Evolutionary conservation across 2,329 filamentous ascomycete genomes (phyloP).

Genomic region (Cladophialophora yegresii): DNA sequence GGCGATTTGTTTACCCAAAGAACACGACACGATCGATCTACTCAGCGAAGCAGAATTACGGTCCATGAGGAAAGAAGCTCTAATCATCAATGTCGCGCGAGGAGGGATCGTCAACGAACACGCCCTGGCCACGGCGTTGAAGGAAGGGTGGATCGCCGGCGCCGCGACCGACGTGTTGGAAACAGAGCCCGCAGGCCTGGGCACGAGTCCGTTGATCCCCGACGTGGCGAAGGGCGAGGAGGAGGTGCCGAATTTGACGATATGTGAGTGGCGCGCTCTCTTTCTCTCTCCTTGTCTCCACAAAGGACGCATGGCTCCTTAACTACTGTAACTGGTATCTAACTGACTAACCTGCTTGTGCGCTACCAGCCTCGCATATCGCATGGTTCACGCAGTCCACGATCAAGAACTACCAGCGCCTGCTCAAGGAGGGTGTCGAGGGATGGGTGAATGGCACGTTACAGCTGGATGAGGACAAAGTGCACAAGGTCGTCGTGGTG

Average conservation of each 20-base stretch:
- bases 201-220: slow-evolving; percentile 48
- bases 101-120: slow-evolving; percentile 56
- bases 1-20: slow-evolving; percentile 41
- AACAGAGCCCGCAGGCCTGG: slow-evolving; percentile 50
- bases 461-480: slow-evolving; percentile 19
- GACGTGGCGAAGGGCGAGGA: slow-evolving; percentile 42
- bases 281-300: not conserved
- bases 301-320: not conserved
- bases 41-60: slow-evolving; percentile 46
- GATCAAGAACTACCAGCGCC: slow-evolving; percentile 49
- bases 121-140: slow-evolving; percentile 51
- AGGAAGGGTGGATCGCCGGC: slow-evolving; percentile 49
- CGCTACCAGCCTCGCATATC: slow-evolving; percentile 51
- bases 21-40: slow-evolving; percentile 41
- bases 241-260: slow-evolving; percentile 52
- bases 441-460: slow-evolving; percentile 32
- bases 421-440: slow-evolving; percentile 53
- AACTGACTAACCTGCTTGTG: not conserved
- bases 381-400: slow-evolving; percentile 57
- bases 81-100: slow-evolving; percentile 54
- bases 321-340: not conserved
- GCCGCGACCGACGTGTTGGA: slow-evolving; percentile 56
- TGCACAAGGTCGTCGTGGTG: slow-evolving; percentile 28
- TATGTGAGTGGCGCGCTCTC: slow-evolving; percentile 35
- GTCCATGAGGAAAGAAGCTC: slow-evolving; percentile 48